Percentiles rank a stretch among this genome's conserved stretches.
Evolutionary conservation across 1,284 basidiomycete species (phyloP).

Genomic region (Rhodotorula sp.): DNA sequence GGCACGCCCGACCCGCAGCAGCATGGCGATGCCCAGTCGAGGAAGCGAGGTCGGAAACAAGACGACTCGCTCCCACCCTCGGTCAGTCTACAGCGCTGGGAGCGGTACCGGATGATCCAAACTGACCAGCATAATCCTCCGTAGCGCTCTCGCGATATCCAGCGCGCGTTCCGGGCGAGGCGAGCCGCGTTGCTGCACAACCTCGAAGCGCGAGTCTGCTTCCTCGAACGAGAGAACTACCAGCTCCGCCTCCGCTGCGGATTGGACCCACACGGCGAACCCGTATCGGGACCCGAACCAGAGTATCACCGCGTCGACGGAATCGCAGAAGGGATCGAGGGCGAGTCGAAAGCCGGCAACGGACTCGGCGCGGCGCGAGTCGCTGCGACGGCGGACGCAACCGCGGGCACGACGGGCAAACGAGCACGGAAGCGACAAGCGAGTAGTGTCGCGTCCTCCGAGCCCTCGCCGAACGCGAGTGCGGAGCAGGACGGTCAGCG

Average conservation of each 20-base stretch:
- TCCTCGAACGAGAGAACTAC: constrained; percentile 80
- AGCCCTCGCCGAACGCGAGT: too few relatives aligned
- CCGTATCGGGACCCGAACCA: constrained; percentile 9
- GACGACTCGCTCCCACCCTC: constrained; percentile 26
- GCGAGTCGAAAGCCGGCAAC: neutral
- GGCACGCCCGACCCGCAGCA: neutral
- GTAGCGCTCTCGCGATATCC: constrained; percentile 52
- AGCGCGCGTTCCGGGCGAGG: constrained; percentile 85
- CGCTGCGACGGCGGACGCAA: too few relatives aligned
- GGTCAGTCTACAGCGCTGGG: constrained; percentile 1
- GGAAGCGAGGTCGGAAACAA: constrained; percentile 24
- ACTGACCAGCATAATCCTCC: too few relatives aligned
- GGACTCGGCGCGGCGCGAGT: neutral
- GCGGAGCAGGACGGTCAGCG: too few relatives aligned
- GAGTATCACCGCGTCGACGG: constrained; percentile 3
- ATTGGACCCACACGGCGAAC: constrained; percentile 1
- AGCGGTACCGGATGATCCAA: too few relatives aligned
- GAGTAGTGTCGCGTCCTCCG: too few relatives aligned
- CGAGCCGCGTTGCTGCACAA: constrained; percentile 83
- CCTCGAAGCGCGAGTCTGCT: constrained; percentile 73
- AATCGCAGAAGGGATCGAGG: neutral
- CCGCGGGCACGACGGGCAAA: too few relatives aligned
- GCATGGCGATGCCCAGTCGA: neutral
- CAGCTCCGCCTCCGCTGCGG: constrained; percentile 57
- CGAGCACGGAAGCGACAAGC: too few relatives aligned